Base-by-base conservation (phyloP, 306 rosid genomes). In the Quercus engelmannii region DNA sequence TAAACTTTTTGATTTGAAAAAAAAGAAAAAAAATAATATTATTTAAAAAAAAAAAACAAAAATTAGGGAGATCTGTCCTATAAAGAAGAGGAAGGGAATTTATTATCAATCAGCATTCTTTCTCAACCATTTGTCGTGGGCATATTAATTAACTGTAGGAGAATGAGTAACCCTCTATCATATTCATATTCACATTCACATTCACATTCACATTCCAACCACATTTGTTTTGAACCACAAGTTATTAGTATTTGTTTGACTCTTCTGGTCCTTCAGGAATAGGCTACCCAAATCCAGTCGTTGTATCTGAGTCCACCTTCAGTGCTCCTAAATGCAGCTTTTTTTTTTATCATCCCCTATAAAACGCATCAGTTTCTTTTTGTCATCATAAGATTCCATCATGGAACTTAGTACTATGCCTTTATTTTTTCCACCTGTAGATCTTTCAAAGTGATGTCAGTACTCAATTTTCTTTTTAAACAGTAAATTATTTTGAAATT, bases 231-330 rank as follows among this genome's bases (percentile, higher is more conserved):
- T 38, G 21, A 46, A 62, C 51, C 58, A 23, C 46, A n/a, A 15
- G n/a, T 31, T 52, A 58, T 55, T 76, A 43, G 51, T 52, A 33
- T 54, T 55, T 10, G 31, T 21, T n/a, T 49, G 5, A 49, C 54
- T 49, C 14, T 73, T 67, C 35, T 52, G 31, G 10, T 41, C 46
- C 12, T 41, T 8, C 46, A 41, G 80, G 55, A 77, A 77, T 77
- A 77, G 74, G 54, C 55, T 52, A n/a, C 74, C 74, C 51, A 67
- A 18, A 30, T 67, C 67, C 28, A 15, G 67, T 26, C 20, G 74
- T 11, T 30, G 74, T 77, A 14, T 28, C 33, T 41, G 64, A 58
- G 64, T 20, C 63, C 64, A 58, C 64, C 54, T 49, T 49, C 54
- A 49, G 17, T 49, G 64, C 23, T 58, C 23, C 28, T 20, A 58